Conservation (phyloP, 176 grass and related monocot species). For the Chrysopogon serrulatus region DNA sequence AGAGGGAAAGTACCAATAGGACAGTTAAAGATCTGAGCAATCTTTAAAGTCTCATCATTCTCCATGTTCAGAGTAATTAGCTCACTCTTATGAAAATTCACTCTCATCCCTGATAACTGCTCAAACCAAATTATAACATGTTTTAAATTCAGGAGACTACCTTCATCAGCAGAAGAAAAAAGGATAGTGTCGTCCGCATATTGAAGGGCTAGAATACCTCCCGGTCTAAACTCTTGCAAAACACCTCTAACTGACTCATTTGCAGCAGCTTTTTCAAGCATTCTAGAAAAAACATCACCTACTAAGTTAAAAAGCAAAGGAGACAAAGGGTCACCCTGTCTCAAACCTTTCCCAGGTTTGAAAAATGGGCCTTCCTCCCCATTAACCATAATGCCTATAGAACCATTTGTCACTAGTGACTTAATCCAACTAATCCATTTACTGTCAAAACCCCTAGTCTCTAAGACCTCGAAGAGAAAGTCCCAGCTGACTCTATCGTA, state of each 20-base stretch:
- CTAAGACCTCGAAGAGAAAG: rapidly evolving
- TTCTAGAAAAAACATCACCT: neutral
- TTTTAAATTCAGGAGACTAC: rapidly evolving
- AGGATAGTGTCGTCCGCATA: neutral
- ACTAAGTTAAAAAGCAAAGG: neutral
- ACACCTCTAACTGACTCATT: rapidly evolving
- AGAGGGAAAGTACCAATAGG: neutral
- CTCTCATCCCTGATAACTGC: neutral
- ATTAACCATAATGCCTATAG: neutral
- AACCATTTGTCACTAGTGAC: neutral
- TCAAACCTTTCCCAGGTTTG: neutral
- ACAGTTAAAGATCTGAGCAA: neutral
- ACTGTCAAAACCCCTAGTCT: rapidly evolving
- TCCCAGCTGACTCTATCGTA: neutral
- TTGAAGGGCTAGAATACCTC: neutral
- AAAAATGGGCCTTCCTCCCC: neutral
- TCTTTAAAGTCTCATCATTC: rapidly evolving
- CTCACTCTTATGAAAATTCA: neutral
- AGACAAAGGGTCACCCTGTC: rapidly evolving
- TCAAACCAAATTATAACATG: neutral
- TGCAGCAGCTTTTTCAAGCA: neutral
- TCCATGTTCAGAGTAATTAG: neutral
- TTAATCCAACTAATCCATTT: neutral
- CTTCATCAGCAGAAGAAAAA: neutral
- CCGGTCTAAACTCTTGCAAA: neutral